Evolutionary conservation across 306 rosid species (phyloP), one percentile per base, ranked within the genome.

Genomic region (Quercus engelmannii): DNA sequence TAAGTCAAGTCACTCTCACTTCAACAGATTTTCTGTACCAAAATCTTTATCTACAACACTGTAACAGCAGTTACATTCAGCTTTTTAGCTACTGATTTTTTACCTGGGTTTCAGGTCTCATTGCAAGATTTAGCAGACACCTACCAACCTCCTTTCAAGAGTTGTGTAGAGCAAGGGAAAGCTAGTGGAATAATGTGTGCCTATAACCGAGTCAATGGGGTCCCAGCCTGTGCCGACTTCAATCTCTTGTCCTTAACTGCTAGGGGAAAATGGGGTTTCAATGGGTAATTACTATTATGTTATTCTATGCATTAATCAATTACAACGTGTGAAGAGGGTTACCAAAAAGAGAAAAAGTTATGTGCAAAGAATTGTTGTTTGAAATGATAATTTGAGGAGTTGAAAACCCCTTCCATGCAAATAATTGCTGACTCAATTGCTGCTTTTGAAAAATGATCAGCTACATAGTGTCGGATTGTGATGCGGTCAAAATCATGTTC

Each of bases 111-210:
- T 54, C 73, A 95, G 99, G 99, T 95, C 5, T 88, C 82, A 17
- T 21, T 82, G 88, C 98, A 91, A 87, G 99, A 93, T 80, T 64
- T 95, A 67, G 96, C 91, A 0, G 99, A 93, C 78, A 93, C 99
- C 3, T 95, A 90, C 20, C 97, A 93, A 76, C 98, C 99, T 14
- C 98, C 99, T 17, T 95, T 95, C 74, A 80, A 81, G 85, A 95
- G 90, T 43, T 95, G 99, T 21, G 73, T 95, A 30, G 63, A 83
- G 87, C 20, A 89, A 64, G 99, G 94, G 25, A 58, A 80, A 26
- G 96, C 99, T 3, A 95, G 96, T 67, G 98, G 98, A 49, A 86
- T 95, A 76, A 93, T 95, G 99, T 95, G 99, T 70, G 92, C 98
- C 20, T 95, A 95, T 73, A 95, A 95, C 35, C 91, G 87, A 1